A percentile compares a stretch with the other conserved stretches of the same genome.
Conservation (phyloP, 768 basidiomycete genomes). For the Solioccasus polychromus region DNA sequence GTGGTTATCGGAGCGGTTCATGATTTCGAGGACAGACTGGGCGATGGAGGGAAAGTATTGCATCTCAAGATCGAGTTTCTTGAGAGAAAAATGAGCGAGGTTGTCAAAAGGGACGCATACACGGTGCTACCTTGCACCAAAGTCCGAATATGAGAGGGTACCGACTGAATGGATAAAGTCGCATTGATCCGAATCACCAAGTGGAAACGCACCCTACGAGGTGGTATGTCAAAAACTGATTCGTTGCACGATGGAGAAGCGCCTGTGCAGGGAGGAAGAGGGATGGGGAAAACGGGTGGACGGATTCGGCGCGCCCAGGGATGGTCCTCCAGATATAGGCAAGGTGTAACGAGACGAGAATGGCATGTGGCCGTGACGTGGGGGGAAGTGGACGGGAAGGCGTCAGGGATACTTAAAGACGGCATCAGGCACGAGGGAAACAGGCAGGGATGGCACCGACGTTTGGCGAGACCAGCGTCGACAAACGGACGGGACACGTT, state of each 20-base stretch:
- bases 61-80: constrained; percentile 58
- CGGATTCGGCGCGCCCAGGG: constrained; percentile 5
- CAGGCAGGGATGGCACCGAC: constrained; percentile 29
- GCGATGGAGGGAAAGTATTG: constrained; percentile 47
- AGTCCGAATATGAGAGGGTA: constrained; percentile 78
- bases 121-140: constrained; percentile 53
- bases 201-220: constrained; percentile 50
- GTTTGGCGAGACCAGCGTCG: constrained; percentile 40
- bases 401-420: constrained; percentile 38
- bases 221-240: constrained; percentile 55
- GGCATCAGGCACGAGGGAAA: constrained; percentile 6
- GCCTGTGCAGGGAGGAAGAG: constrained; percentile 54
- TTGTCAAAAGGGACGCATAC: constrained; percentile 6
- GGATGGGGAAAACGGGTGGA: constrained; percentile 51
- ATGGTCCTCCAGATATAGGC: constrained; percentile 39
- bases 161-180: constrained; percentile 41
- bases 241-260: constrained; percentile 49
- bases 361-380: constrained; percentile 25
- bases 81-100: constrained; percentile 24
- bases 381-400: constrained; percentile 36
- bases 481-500: constrained; percentile 53
- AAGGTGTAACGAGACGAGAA: constrained; percentile 38
- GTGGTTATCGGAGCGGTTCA: constrained; percentile 48
- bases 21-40: constrained; percentile 48
- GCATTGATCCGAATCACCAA: constrained; percentile 9